Percentiles rank a stretch among this genome's conserved stretches.
Conservation (phyloP, 73 alveolate species). For the Tetrahymena elliotti region DNA sequence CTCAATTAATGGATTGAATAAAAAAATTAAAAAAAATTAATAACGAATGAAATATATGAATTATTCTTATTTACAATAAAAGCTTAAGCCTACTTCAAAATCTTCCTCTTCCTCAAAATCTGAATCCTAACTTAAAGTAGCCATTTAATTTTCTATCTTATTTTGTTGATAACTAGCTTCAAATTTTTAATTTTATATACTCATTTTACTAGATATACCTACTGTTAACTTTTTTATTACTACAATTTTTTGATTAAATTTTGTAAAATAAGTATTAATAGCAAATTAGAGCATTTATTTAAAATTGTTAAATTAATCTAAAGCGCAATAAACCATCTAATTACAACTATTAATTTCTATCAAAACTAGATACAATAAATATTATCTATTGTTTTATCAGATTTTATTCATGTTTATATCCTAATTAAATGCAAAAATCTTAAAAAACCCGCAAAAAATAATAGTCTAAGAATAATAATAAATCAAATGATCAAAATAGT, state of each 20-base stretch:
- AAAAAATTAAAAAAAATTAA: too few relatives aligned
- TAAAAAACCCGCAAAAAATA: not conserved
- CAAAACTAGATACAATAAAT: not conserved
- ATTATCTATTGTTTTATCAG: not conserved
- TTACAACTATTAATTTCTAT: not conserved
- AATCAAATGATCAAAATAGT: too few relatives aligned
- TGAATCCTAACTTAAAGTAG: not conserved
- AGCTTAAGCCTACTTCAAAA: not conserved
- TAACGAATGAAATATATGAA: too few relatives aligned
- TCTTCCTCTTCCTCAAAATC: not conserved
- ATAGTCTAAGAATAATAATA: too few relatives aligned
- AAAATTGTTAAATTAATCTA: too few relatives aligned
- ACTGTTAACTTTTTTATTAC: not conserved
- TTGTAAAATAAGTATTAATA: too few relatives aligned
- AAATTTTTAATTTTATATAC: not conserved
- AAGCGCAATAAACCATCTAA: too few relatives aligned
- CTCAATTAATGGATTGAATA: too few relatives aligned
- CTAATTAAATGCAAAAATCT: not conserved
- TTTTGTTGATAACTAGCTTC: too few relatives aligned
- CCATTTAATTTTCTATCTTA: not conserved
- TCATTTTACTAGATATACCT: not conserved
- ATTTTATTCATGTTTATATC: not conserved
- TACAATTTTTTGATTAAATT: too few relatives aligned
- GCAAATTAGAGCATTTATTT: too few relatives aligned
- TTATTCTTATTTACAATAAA: not conserved